Conservation (phyloP, 2,329 filamentous ascomycete genomes). For the Penicillium palitans region DNA sequence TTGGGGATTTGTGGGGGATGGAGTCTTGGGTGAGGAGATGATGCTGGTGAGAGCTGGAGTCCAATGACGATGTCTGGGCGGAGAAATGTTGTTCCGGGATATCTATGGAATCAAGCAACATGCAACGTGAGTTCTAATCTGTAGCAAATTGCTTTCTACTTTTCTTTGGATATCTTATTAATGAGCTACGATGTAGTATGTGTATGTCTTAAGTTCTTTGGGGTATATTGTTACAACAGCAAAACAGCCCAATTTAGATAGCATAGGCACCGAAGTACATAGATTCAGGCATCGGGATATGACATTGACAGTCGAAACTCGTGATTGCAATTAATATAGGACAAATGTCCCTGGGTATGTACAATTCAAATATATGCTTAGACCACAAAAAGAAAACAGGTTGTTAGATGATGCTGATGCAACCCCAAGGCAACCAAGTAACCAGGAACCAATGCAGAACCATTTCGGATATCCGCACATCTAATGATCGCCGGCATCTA, state of each 20-base stretch:
- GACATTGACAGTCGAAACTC: background rate
- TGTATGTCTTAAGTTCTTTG: too few species aligned
- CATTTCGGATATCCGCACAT: constrained; percentile 3
- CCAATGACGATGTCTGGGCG: constrained; percentile 22
- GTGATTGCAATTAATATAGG: constrained; percentile 3
- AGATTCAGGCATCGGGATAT: background rate
- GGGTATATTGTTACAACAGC: background rate
- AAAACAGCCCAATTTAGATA: background rate
- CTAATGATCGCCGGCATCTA: background rate
- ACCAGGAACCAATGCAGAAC: background rate
- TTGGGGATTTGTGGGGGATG: constrained; percentile 5
- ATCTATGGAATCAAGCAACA: background rate
- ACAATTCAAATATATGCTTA: constrained; percentile 10
- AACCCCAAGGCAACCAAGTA: constrained; percentile 5
- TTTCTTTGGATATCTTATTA: background rate
- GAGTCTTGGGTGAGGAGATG: background rate
- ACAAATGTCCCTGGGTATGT: constrained; percentile 15
- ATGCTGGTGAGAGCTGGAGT: constrained; percentile 14
- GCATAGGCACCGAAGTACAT: background rate
- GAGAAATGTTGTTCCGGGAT: constrained; percentile 21
- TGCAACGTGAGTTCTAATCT: background rate
- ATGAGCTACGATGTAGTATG: background rate
- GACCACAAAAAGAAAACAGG: background rate
- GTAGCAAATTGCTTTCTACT: background rate
- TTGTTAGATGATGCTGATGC: background rate